Base-by-base conservation (phyloP, 495 filamentous ascomycete genomes). In the Daldinia caldariorum region DNA sequence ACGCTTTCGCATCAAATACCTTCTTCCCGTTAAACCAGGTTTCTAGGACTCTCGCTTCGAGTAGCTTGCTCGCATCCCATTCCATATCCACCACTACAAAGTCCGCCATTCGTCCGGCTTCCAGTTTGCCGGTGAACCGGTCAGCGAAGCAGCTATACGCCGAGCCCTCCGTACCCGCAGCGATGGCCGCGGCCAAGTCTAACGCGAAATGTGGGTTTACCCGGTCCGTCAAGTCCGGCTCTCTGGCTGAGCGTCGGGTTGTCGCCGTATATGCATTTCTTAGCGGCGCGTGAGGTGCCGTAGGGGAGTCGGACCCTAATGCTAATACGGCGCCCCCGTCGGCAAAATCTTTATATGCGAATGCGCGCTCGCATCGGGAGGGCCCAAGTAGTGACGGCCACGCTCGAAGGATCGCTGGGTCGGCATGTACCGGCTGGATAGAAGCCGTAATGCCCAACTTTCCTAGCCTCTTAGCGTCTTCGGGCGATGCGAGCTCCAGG, bases 361-460 rank as follows among this genome's bases (percentile, higher is more conserved):
- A 90, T 0, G 86, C 86, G 7, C 88, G 79, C 32, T 75, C 71
- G 61, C 83, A 84, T 14, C 88, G 79, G 12, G 85, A 77, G 16
- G 77, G 67, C 0, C 87, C 88, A 5, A 90, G 75, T 26, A 90
- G 73, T 6, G 74, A 76, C 22, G 85, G 85, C 88, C 88, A 90
- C 0, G 85, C 87, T 10, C 80, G 79, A 26, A 89, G 80, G 49
- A 89, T 88, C 2, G 87, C 86, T 6, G 88, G 88, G 67, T 90
- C 88, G 3, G 86, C 81, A 64, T 90, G 88, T 3, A 89, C 86
- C 0, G 88, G 86, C 71, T 89, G 86, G n/a, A 89, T 83, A 4
- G 84, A 88, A 5, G 88, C 88, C 39, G 86, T 88, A 70, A 90
- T 88, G 18, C 87, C 82, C 13, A 85, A 78, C 37, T 78, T 67